A percentile compares a stretch with the other conserved stretches of the same genome.
phyloP scores from a whole-genome alignment of 2,329 filamentous ascomycete genomes.

The Colletotrichum higginsianum region DNA sequence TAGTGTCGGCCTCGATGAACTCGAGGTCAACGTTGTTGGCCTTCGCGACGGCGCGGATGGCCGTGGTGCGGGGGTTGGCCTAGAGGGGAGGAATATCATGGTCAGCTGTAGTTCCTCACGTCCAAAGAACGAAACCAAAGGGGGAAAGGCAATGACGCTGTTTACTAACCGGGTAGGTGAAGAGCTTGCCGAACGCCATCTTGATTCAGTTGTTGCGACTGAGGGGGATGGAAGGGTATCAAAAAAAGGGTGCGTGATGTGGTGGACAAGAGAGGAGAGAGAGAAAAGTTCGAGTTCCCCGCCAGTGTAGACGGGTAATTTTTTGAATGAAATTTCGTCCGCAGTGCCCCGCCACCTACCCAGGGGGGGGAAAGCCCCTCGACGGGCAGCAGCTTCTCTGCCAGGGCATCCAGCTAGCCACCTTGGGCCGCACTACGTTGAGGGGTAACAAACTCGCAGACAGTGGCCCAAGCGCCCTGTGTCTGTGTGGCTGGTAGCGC shows the following conservation, averaged over 20 bases:
- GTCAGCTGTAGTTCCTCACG: slow-evolving; percentile 51
- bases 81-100: slow-evolving; percentile 57
- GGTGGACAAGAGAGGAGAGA: slow-evolving; percentile 48
- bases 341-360: slow-evolving; percentile 36
- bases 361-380: slow-evolving; percentile 12
- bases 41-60: slow-evolving; percentile 94
- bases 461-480: background rate
- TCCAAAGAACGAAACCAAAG: background rate
- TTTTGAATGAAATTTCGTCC: slow-evolving; percentile 43
- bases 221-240: slow-evolving; percentile 46
- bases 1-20: slow-evolving; percentile 79
- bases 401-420: slow-evolving; percentile 24
- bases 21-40: slow-evolving; percentile 96
- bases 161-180: slow-evolving; percentile 81
- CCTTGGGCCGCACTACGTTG: background rate
- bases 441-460: slow-evolving; percentile 22
- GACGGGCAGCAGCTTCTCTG: slow-evolving; percentile 15
- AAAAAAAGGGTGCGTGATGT: slow-evolving; percentile 44
- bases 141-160: slow-evolving; percentile 12
- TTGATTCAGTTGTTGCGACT: slow-evolving; percentile 61
- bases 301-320: slow-evolving; percentile 38
- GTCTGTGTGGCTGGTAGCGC: background rate
- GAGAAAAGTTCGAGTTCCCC: slow-evolving; percentile 42
- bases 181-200: slow-evolving; percentile 99
- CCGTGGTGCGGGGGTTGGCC: slow-evolving; percentile 91